Conservation (phyloP, 2,329 filamentous ascomycete species). For the Fusarium sp. region DNA sequence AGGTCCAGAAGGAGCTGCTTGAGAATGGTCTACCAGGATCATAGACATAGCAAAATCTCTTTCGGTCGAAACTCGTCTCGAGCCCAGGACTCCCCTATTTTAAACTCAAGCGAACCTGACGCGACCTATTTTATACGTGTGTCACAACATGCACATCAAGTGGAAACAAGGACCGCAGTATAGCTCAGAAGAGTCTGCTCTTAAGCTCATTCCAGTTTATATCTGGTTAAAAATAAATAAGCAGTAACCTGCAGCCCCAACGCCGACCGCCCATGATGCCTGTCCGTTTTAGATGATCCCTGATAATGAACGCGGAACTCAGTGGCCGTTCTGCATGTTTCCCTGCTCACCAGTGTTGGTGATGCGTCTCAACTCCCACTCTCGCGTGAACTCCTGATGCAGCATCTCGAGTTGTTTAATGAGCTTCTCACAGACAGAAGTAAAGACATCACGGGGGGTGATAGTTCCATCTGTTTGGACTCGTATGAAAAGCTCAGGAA, state of each 20-base stretch:
- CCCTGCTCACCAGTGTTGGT: conserved; percentile 71
- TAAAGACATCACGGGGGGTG: conserved; percentile 87
- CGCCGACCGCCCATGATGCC: conserved; percentile 39
- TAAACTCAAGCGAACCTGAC: not conserved
- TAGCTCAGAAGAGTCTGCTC: conserved; percentile 24
- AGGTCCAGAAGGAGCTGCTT: conserved; percentile 61
- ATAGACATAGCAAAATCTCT: conserved; percentile 10
- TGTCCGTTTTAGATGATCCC: conserved; percentile 22
- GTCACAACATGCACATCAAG: conserved; percentile 12
- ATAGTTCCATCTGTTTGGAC: conserved; percentile 91
- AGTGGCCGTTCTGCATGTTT: conserved; percentile 52
- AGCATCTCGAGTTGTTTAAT: conserved; percentile 83
- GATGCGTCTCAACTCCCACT: conserved; percentile 90
- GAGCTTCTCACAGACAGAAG: conserved; percentile 82
- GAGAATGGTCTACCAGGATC: conserved; percentile 2
- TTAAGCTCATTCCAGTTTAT: conserved; percentile 28
- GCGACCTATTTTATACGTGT: not conserved
- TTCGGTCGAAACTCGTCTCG: not conserved
- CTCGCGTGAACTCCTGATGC: conserved; percentile 89
- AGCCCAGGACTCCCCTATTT: not conserved
- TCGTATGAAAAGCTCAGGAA: conserved; percentile 73
- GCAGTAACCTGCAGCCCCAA: conserved; percentile 38
- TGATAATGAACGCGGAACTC: conserved; percentile 6
- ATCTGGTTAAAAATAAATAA: conserved; percentile 31
- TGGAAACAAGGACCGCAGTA: not conserved